Base-by-base conservation (phyloP, 78 protist genomes). In the Polysphondylium violaceum region DNA sequence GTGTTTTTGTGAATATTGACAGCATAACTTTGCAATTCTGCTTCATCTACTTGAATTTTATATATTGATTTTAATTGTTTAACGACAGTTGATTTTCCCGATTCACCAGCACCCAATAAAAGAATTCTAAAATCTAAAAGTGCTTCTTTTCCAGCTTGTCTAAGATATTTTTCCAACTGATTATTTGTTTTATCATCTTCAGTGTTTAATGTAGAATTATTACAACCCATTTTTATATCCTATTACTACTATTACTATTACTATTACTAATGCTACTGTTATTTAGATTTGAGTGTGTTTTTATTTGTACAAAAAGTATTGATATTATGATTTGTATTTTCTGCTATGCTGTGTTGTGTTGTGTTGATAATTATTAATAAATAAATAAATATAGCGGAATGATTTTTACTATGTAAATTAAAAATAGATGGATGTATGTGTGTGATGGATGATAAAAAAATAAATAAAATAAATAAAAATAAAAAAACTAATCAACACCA, bases 91-190 rank as follows among this genome's bases (percentile, higher is more conserved):
- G 88, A 74, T 63, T 92, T 92, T 19, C 95, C 95, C 43, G 85
- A 67, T 59, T 92, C 95, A 56, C 95, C 95, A 17, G 95, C 95
- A 35, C 95, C 95, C 36, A 83, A 83, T 14, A 83, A 58, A n/a
- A 83, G 31, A 25, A 83, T 43, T 83, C 90, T 83, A 43, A 83
- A 83, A 69, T 83, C 90, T 36, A 83, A 38, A 36, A 69, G 36
- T 6, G 78, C 77, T 4, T 83, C 90, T 58, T 83, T 83, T 31
- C 68, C 68, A 14, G 90, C 68, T 50, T 83, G 90, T 83, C 76
- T 72, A 7, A 83, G 41, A 69, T 83, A 83, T 69, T 56, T 47
- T 40, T 83, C 78, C 17, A 83, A 40, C 29, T 58, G 41, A 12
- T 69, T 56, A 44, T 61, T 83, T 27, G n/a, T 40, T 31, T 83